phyloP scores from a whole-genome alignment of 2,329 filamentous ascomycete genomes.

The Aureobasidium sp. region DNA sequence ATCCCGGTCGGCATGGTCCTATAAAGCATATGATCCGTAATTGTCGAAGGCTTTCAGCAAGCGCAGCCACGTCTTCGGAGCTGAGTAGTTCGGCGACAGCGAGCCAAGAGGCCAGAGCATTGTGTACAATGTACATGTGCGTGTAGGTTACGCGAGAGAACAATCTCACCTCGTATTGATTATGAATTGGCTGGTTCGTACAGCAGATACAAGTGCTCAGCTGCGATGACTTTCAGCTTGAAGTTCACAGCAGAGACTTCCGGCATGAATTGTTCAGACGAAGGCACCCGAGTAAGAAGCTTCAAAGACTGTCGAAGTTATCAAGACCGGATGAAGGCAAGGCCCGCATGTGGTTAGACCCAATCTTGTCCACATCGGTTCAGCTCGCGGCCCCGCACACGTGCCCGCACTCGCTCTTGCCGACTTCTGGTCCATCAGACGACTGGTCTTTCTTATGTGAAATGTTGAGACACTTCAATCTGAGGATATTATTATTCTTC shows the following conservation, averaged over 20 bases:
- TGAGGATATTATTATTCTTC: background rate
- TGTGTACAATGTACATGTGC: background rate
- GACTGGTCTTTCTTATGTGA: background rate
- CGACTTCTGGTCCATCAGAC: background rate
- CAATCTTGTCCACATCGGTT: no score
- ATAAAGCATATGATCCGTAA: background rate
- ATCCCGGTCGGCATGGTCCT: background rate
- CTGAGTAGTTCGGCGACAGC: background rate
- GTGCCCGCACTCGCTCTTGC: background rate
- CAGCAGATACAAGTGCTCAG: background rate
- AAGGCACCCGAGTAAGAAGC: background rate
- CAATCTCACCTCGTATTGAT: background rate
- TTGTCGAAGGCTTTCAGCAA: background rate
- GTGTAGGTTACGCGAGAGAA: background rate
- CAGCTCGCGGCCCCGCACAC: background rate
- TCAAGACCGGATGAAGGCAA: background rate
- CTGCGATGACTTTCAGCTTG: background rate
- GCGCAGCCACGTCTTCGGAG: background rate
- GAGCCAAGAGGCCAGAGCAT: background rate
- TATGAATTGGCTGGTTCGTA: background rate
- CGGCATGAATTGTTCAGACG: no score
- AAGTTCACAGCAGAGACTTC: background rate
- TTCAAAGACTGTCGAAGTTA: no score
- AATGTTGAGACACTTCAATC: background rate
- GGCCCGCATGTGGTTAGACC: background rate